phyloP scores from a whole-genome alignment of 305 asterid genomes.

The Fraxinus paxiana region DNA sequence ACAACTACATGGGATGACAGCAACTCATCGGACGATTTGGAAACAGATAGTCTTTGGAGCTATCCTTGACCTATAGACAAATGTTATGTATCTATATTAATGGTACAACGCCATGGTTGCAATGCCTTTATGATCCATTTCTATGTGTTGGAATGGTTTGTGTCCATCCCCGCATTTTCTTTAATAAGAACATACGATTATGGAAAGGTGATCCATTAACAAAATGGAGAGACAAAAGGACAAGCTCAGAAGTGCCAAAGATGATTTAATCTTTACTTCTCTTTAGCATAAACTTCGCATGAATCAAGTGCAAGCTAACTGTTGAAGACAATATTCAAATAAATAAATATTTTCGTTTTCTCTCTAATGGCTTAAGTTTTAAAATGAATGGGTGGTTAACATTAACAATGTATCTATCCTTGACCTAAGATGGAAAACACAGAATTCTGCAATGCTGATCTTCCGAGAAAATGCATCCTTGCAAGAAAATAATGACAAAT shows the following conservation, averaged over 20 bases:
- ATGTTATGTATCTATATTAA: neutral
- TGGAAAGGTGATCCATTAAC: too few species aligned
- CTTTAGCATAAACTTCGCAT: too few species aligned
- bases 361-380: neutral
- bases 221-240: too few species aligned
- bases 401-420: neutral
- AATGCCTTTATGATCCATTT: neutral
- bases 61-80: conserved; percentile 22
- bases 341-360: too few species aligned
- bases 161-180: too few species aligned
- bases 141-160: neutral
- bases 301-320: neutral
- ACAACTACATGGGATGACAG: conserved; percentile 10
- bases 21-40: conserved; percentile 31
- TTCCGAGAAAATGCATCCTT: neutral
- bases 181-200: too few species aligned
- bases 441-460: neutral
- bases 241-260: too few species aligned
- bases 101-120: neutral
- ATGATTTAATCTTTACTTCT: too few species aligned
- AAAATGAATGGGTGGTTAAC: neutral
- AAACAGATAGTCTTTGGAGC: conserved; percentile 36
- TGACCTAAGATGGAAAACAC: neutral
- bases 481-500: neutral
- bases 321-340: too few species aligned